Conservation (phyloP, 257 asterid species). For the Plantago elongata region DNA sequence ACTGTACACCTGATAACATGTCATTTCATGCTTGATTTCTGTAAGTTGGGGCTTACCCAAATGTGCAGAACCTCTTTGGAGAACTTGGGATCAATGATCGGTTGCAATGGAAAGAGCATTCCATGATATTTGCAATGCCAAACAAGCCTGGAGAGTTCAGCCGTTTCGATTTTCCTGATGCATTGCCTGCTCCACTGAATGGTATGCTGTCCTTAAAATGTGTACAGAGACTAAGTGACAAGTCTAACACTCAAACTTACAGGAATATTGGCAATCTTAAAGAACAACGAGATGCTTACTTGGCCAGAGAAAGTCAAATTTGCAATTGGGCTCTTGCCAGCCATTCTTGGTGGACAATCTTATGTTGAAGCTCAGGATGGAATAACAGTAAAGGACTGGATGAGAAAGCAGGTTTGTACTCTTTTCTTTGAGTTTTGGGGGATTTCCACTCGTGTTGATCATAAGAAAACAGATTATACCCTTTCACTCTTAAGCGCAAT, state of each 20-base stretch:
- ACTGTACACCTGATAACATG: constrained; percentile 21
- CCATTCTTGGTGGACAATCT: constrained; percentile 91
- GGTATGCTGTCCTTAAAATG: constrained; percentile 38
- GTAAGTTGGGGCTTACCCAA: constrained; percentile 99
- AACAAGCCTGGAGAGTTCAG: constrained; percentile 95
- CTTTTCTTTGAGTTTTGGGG: background rate
- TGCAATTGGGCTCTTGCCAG: constrained; percentile 95
- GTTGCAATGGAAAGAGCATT: constrained; percentile 97
- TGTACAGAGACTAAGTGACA: background rate
- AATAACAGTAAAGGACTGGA: constrained; percentile 88
- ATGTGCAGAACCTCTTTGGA: constrained; percentile 95
- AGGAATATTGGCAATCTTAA: constrained; percentile 93
- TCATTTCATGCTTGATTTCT: constrained; percentile 38
- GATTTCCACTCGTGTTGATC: too few relatives aligned
- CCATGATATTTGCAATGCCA: constrained; percentile 99
- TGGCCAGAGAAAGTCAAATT: constrained; percentile 96
- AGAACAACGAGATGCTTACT: constrained; percentile 95
- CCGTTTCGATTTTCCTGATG: constrained; percentile 87
- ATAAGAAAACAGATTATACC: too few relatives aligned
- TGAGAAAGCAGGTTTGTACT: constrained; percentile 74
- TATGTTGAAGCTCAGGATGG: constrained; percentile 98
- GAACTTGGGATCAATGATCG: constrained; percentile 92
- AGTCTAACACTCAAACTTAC: constrained; percentile 10
- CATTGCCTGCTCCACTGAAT: constrained; percentile 83
- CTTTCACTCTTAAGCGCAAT: too few relatives aligned